These are phyloP conservation scores for Pholiota molesta DNA, from an alignment of 768 basidiomycete species.

Conservation along the genomic window DNA sequence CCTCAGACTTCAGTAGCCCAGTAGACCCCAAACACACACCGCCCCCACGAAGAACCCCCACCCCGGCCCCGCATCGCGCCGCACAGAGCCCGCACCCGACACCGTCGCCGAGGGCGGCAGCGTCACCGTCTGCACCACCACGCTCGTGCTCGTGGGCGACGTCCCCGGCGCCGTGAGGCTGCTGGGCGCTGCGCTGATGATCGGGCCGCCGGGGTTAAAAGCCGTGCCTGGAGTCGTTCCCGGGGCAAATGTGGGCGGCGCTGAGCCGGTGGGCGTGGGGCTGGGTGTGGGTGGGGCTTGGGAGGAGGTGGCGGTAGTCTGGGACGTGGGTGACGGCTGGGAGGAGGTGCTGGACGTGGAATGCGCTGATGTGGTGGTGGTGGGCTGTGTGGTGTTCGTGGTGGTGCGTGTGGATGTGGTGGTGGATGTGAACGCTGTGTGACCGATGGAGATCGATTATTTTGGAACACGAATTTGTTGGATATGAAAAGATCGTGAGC, in stretches of 20 bases:
- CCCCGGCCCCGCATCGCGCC: neutral
- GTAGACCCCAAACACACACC: neutral
- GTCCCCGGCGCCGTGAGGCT: neutral
- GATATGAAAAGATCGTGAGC: too few relatives aligned
- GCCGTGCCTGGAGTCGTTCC: neutral
- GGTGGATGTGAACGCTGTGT: neutral
- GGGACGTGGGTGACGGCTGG: neutral
- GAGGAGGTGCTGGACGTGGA: too few relatives aligned
- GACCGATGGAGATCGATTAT: neutral
- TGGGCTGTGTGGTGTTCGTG: neutral
- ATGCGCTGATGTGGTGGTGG: neutral
- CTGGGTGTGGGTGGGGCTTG: neutral
- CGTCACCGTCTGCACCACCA: constrained; percentile 8
- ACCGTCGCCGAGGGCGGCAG: neutral
- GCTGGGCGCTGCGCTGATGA: neutral
- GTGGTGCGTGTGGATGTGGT: neutral
- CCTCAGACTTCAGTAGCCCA: too few relatives aligned
- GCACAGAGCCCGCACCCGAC: neutral
- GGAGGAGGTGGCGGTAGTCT: neutral
- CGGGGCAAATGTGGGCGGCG: neutral
- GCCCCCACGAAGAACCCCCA: neutral
- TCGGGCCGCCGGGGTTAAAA: neutral
- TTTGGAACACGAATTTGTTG: too few relatives aligned
- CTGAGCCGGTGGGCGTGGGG: neutral
- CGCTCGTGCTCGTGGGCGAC: neutral